phyloP scores from a whole-genome alignment of 2,329 filamentous ascomycete species.

The Parasarocladium wereldwijsianum region DNA sequence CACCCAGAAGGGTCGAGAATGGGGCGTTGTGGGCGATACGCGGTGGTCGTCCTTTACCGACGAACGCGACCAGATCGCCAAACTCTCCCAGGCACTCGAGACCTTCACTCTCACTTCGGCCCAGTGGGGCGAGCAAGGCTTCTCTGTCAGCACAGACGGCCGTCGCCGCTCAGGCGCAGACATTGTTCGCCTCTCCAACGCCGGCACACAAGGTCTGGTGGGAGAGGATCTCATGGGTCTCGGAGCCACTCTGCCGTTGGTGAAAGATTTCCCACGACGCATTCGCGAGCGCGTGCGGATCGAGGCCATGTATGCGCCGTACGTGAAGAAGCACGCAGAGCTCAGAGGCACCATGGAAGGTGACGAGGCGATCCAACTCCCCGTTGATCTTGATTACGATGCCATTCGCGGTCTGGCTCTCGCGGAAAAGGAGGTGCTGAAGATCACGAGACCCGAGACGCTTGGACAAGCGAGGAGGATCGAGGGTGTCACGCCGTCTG shows the following conservation, averaged over 20 bases:
- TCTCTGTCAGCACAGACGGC: constrained; percentile 52
- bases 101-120: constrained; percentile 41
- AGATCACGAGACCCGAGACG: constrained; percentile 61
- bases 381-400: constrained; percentile 63
- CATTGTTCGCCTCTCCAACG: constrained; percentile 49
- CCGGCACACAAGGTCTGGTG: constrained; percentile 22
- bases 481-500: constrained; percentile 59
- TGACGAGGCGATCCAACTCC: constrained; percentile 64
- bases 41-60: constrained; percentile 61
- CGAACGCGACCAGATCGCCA: constrained; percentile 51
- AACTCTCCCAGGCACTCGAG: constrained; percentile 47
- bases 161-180: constrained; percentile 61
- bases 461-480: constrained; percentile 78
- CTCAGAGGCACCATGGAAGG: constrained; percentile 53
- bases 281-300: constrained; percentile 61
- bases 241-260: constrained; percentile 38
- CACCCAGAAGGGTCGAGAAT: constrained; percentile 60
- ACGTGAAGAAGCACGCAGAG: constrained; percentile 58
- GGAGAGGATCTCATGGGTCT: constrained; percentile 33
- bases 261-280: constrained; percentile 36
- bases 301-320: constrained; percentile 76
- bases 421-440: constrained; percentile 62
- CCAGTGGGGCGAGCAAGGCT: constrained; percentile 56
- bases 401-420: constrained; percentile 58
- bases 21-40: constrained; percentile 62